Percentiles rank a stretch among this genome's conserved stretches.
Conservation (phyloP, 257 asterid species). For the Solanum verrucosum region DNA sequence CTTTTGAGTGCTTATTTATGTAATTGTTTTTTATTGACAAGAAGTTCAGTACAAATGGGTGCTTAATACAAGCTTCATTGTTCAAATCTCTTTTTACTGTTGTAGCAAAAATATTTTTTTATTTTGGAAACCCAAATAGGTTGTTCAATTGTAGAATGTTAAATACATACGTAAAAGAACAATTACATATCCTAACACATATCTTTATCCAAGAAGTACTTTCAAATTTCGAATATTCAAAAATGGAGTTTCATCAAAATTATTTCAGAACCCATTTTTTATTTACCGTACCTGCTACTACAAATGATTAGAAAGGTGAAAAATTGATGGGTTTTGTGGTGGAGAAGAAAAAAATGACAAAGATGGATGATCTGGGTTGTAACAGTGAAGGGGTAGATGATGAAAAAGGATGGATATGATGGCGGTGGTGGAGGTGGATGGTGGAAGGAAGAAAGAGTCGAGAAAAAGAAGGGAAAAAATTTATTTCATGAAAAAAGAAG, state of each 20-base stretch:
- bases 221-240: background rate
- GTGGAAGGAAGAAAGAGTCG: background rate
- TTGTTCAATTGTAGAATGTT: too few relatives aligned
- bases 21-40: too few relatives aligned
- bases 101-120: too few relatives aligned
- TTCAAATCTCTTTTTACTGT: too few relatives aligned
- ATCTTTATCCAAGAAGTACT: background rate
- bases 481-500: background rate
- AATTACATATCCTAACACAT: background rate
- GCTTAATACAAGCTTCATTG: too few relatives aligned
- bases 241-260: background rate
- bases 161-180: too few relatives aligned
- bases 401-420: background rate
- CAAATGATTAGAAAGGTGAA: background rate
- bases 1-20: too few relatives aligned
- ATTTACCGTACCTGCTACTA: background rate
- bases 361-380: background rate
- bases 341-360: background rate
- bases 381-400: background rate
- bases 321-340: background rate
- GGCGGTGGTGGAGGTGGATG: background rate
- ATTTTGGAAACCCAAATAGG: too few relatives aligned
- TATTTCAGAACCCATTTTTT: background rate
- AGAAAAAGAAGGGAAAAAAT: too few relatives aligned
- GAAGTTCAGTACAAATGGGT: too few relatives aligned